Conservation (phyloP, 2,329 filamentous ascomycete genomes). For the Aspergillus unguis region DNA sequence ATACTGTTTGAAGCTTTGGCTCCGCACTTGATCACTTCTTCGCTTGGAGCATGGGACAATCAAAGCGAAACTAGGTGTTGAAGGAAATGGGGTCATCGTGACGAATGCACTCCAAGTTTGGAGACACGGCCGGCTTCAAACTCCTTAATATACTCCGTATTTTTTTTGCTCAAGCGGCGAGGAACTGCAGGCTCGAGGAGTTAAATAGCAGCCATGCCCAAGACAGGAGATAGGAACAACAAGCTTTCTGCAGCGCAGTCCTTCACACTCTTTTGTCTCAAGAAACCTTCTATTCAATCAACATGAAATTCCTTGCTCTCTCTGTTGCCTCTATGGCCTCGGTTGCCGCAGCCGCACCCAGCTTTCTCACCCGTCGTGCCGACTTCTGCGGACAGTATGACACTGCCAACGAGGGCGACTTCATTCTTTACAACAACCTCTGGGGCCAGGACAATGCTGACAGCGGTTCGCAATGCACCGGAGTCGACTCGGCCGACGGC, state of each 20-base stretch:
- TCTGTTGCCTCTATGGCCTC: slow-evolving; percentile 23
- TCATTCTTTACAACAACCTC: slow-evolving; percentile 54
- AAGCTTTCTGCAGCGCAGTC: neutral
- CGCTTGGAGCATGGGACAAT: slow-evolving; percentile 7
- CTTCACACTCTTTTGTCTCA: neutral
- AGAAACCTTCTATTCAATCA: slow-evolving; percentile 11
- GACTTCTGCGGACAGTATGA: slow-evolving; percentile 43
- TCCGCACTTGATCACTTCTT: slow-evolving; percentile 1
- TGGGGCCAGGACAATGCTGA: slow-evolving; percentile 44
- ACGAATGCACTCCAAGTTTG: neutral
- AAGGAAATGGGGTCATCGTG: neutral
- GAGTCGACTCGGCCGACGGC: slow-evolving; percentile 35
- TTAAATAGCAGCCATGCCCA: slow-evolving; percentile 7
- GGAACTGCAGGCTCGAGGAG: neutral
- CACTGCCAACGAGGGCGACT: slow-evolving; percentile 38
- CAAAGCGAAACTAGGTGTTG: neutral
- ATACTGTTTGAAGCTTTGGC: neutral
- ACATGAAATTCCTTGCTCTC: slow-evolving; percentile 29
- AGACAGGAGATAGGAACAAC: neutral
- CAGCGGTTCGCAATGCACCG: slow-evolving; percentile 45
- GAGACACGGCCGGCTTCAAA: neutral
- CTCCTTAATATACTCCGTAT: neutral
- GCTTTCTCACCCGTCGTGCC: slow-evolving; percentile 22
- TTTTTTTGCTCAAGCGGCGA: neutral
- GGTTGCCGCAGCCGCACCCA: slow-evolving; percentile 18